Evolutionary conservation across 75 land plant species (phyloP).

Genomic region (Sequoia sempervirens): DNA sequence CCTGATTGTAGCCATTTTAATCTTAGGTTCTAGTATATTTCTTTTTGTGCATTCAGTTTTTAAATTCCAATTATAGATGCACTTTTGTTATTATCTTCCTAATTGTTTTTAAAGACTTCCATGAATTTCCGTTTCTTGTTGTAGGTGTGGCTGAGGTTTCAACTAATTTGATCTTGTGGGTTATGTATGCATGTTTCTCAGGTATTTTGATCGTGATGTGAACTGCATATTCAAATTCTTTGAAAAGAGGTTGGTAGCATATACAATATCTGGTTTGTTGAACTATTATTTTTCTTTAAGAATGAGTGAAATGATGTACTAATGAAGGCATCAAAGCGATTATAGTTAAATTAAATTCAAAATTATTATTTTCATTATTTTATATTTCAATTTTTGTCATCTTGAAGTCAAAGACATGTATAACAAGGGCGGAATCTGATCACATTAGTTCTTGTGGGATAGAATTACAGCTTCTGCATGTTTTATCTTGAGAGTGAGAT

Average conservation of each 20-base stretch:
- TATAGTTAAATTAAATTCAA: neutral
- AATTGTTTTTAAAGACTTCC: neutral
- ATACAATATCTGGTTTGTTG: neutral
- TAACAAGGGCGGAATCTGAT: neutral
- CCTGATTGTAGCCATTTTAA: neutral
- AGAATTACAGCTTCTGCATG: neutral
- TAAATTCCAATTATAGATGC: neutral
- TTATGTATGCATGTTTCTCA: slow-evolving; percentile 18
- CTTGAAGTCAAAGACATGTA: neutral
- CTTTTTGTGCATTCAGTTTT: neutral
- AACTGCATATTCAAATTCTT: slow-evolving; percentile 96
- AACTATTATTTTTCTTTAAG: neutral
- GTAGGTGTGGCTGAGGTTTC: neutral
- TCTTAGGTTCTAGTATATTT: slow-evolving; percentile 1
- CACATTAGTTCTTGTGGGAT: neutral
- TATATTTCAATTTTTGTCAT: neutral
- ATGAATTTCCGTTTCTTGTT: neutral
- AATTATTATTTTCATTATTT: neutral
- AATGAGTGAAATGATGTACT: neutral
- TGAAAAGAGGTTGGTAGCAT: slow-evolving; percentile 56
- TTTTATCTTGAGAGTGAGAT: neutral
- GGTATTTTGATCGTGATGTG: slow-evolving; percentile 99
- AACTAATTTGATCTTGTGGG: neutral
- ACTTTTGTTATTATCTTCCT: neutral
- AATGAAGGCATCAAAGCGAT: neutral